phyloP scores from a whole-genome alignment of 2,329 filamentous ascomycete species.

The Graphiopsis chlorocephala region DNA sequence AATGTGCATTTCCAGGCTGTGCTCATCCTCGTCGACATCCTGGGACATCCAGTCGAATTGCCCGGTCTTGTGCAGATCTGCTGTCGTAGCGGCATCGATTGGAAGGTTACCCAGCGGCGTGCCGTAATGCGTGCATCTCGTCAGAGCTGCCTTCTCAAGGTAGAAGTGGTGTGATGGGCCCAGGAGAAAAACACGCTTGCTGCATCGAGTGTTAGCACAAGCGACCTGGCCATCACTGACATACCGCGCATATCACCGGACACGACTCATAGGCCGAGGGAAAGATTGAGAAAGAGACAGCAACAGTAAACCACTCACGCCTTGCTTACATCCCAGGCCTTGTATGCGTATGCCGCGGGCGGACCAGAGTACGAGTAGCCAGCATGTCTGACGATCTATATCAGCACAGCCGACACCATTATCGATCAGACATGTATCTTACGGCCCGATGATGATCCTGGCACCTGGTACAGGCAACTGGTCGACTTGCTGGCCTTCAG shows the following conservation, averaged over 20 bases:
- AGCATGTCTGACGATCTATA: constrained; percentile 65
- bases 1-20: constrained; percentile 95
- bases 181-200: constrained; percentile 85
- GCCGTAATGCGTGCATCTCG: constrained; percentile 66
- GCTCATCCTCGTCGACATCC: constrained; percentile 72
- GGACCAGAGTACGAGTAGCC: constrained; percentile 90
- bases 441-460: constrained; percentile 90
- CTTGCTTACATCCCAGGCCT: constrained; percentile 74
- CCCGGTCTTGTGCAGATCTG: constrained; percentile 52
- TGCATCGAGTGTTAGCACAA: constrained; percentile 30
- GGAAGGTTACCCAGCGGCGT: constrained; percentile 71
- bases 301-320: constrained; percentile 51
- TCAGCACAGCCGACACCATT: constrained; percentile 15
- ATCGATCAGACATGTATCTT: constrained; percentile 27
- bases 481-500: constrained; percentile 37
- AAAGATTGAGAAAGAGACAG: neutral
- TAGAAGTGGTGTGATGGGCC: constrained; percentile 90
- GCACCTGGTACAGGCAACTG: constrained; percentile 69
- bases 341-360: constrained; percentile 94
- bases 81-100: constrained; percentile 60
- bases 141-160: constrained; percentile 72
- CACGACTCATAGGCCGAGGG: neutral
- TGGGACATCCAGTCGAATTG: constrained; percentile 64
- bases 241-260: too few relatives aligned
- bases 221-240: neutral